These are phyloP conservation scores for Penicillium sclerotigenum DNA, from an alignment of 2,329 filamentous ascomycete species.

Conservation along the genomic window DNA sequence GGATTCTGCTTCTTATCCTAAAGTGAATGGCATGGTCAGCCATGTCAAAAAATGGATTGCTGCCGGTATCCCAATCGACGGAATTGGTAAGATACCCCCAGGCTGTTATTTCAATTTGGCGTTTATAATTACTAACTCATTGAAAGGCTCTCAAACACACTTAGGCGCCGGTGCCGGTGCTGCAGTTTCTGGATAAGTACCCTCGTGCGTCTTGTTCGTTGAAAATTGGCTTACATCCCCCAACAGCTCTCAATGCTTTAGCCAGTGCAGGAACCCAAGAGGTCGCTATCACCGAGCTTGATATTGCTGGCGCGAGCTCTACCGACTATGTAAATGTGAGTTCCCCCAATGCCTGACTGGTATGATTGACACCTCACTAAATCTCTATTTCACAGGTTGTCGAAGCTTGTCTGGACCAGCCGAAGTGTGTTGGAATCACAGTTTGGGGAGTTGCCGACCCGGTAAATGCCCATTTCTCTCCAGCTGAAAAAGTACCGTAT, in stretches of 20 bases:
- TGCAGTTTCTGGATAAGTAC: not conserved
- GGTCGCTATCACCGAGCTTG: conserved; percentile 65
- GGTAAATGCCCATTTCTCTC: conserved; percentile 9
- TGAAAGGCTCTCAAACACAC: conserved; percentile 54
- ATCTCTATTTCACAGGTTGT: conserved; percentile 27
- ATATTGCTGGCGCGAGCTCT: conserved; percentile 58
- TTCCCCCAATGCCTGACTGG: conserved; percentile 13
- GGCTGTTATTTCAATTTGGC: conserved; percentile 13
- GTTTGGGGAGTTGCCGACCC: conserved; percentile 54
- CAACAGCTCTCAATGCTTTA: conserved; percentile 53
- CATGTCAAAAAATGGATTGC: conserved; percentile 64
- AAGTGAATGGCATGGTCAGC: conserved; percentile 54
- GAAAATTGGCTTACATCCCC: conserved; percentile 18
- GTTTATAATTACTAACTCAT: conserved; percentile 10
- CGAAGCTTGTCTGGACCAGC: conserved; percentile 56
- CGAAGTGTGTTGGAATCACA: conserved; percentile 64
- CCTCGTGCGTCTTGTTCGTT: not conserved
- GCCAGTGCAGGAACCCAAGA: conserved; percentile 52
- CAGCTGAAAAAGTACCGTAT: not conserved
- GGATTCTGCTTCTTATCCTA: conserved; percentile 58
- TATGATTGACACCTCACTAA: conserved; percentile 15
- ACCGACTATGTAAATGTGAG: conserved; percentile 56
- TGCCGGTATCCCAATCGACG: conserved; percentile 62
- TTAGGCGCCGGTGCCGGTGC: conserved; percentile 13
- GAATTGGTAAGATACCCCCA: conserved; percentile 50